Percentiles rank a stretch among this genome's conserved stretches.
These are phyloP conservation scores for Tolypocladium capitatum DNA, from an alignment of 2,329 filamentous ascomycete species.

Conservation along the genomic window DNA sequence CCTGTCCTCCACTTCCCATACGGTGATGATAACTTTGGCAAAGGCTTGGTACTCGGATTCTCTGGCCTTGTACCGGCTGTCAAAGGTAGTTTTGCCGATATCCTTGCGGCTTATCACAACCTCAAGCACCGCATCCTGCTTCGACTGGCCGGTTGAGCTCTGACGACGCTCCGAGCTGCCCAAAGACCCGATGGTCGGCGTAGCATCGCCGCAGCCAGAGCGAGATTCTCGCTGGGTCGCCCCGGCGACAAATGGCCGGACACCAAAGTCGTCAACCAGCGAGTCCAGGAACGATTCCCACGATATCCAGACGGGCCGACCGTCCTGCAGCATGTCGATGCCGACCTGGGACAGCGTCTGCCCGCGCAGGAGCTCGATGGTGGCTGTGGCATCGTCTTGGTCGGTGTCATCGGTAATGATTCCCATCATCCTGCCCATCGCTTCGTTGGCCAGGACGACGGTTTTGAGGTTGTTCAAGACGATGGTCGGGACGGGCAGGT, in stretches of 20 bases:
- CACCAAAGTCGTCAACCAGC: conserved; percentile 29
- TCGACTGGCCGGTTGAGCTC: conserved; percentile 13
- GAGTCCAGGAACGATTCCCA: conserved; percentile 47
- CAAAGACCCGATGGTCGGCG: conserved; percentile 18
- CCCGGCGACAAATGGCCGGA: conserved; percentile 12
- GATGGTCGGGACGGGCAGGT: conserved; percentile 58
- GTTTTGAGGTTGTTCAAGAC: conserved; percentile 58
- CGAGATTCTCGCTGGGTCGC: conserved; percentile 8
- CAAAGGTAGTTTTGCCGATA: conserved; percentile 24
- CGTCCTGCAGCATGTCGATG: conserved; percentile 60
- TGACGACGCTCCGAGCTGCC: conserved; percentile 20
- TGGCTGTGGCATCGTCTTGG: conserved; percentile 26
- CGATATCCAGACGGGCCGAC: conserved; percentile 42
- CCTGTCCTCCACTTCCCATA: conserved; percentile 56
- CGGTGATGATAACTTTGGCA: conserved; percentile 64
- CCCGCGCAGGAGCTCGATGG: conserved; percentile 49
- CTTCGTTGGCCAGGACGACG: conserved; percentile 60
- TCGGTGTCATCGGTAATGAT: conserved; percentile 31
- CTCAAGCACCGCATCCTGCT: conserved; percentile 52
- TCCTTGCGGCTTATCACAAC: conserved; percentile 47
- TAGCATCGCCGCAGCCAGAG: conserved; percentile 21
- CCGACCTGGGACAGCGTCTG: conserved; percentile 57
- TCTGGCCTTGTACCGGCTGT: conserved; percentile 20
- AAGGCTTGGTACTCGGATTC: conserved; percentile 31
- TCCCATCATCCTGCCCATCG: conserved; percentile 57